Evolutionary conservation across 2,329 filamentous ascomycete genomes (phyloP).

Genomic region (Penicillium sp.): DNA sequence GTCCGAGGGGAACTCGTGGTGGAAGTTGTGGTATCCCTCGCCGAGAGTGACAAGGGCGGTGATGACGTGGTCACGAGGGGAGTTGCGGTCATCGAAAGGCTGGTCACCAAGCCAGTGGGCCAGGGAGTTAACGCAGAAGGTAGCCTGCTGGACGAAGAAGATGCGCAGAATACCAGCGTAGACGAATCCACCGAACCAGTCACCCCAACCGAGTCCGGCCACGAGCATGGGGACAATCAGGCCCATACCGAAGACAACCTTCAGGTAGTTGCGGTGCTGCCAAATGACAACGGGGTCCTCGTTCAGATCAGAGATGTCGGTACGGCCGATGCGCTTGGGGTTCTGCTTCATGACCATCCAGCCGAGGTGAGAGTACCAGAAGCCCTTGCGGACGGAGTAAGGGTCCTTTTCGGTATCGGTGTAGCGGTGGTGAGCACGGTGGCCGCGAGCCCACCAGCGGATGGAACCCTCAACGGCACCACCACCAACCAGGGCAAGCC

Average conservation of each 20-base stretch:
- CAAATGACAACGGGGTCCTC: slow-evolving; percentile 78
- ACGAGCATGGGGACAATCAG: slow-evolving; percentile 69
- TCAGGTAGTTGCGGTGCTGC: slow-evolving; percentile 83
- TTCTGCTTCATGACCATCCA: slow-evolving; percentile 96
- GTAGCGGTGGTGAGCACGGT: slow-evolving; percentile 84
- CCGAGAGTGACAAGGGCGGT: slow-evolving; percentile 80
- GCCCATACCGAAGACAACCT: slow-evolving; percentile 70
- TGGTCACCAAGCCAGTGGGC: slow-evolving; percentile 90
- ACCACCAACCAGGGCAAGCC: slow-evolving; percentile 72
- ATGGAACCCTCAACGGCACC: slow-evolving; percentile 81
- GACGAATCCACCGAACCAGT: slow-evolving; percentile 75
- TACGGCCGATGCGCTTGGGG: slow-evolving; percentile 79
- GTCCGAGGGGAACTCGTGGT: slow-evolving; percentile 89
- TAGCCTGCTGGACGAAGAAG: slow-evolving; percentile 86
- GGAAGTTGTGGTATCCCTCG: slow-evolving; percentile 92
- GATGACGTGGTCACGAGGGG: slow-evolving; percentile 79
- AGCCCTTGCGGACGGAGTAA: slow-evolving; percentile 83
- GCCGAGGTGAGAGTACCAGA: slow-evolving; percentile 75
- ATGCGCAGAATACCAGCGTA: slow-evolving; percentile 81
- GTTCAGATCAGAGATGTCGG: slow-evolving; percentile 82
- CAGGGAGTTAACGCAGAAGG: slow-evolving; percentile 87
- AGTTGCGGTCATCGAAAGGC: slow-evolving; percentile 89
- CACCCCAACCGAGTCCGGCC: slow-evolving; percentile 71
- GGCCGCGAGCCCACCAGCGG: slow-evolving; percentile 82
- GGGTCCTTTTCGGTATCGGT: slow-evolving; percentile 90